phyloP scores from a whole-genome alignment of 106 monocot genomes.

The Acanthochlamys bracteata region DNA sequence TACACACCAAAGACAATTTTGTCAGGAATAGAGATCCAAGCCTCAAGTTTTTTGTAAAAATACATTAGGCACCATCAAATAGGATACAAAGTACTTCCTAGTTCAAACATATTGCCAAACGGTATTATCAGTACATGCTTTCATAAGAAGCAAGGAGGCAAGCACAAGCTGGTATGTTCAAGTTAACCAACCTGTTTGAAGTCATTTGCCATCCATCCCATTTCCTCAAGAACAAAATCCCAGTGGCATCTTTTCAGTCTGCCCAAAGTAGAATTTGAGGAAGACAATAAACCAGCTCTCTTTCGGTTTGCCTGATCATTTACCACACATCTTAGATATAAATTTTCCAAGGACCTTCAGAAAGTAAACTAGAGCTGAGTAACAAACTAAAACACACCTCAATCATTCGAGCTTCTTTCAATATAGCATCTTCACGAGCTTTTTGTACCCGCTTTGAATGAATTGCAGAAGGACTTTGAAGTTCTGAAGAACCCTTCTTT shows the following conservation, averaged over 20 bases:
- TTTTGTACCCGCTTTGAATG: constrained; percentile 33
- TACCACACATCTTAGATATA: constrained; percentile 3
- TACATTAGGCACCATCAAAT: too few species aligned
- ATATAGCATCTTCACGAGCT: constrained; percentile 66
- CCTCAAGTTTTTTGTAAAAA: too few species aligned
- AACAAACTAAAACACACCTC: constrained; percentile 42
- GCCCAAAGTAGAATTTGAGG: constrained; percentile 28
- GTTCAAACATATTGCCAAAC: not conserved
- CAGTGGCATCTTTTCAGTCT: constrained; percentile 66
- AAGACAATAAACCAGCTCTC: constrained; percentile 41
- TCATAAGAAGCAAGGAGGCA: not conserved
- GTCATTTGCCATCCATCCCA: constrained; percentile 99
- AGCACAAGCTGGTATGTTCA: not conserved
- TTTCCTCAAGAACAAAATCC: constrained; percentile 99
- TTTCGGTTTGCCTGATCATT: constrained; percentile 61
- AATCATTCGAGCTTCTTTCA: constrained; percentile 71
- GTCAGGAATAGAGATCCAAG: not conserved
- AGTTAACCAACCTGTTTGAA: constrained; percentile 76
- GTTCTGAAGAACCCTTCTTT: constrained; percentile 13
- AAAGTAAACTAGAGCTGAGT: not conserved
- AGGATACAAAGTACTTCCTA: too few species aligned
- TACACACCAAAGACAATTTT: constrained; percentile 3
- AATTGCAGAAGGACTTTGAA: constrained; percentile 24
- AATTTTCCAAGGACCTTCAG: not conserved
- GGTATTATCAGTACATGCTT: not conserved